Base-by-base conservation (phyloP, 2,329 filamentous ascomycete genomes). In the Aureobasidium sp. region DNA sequence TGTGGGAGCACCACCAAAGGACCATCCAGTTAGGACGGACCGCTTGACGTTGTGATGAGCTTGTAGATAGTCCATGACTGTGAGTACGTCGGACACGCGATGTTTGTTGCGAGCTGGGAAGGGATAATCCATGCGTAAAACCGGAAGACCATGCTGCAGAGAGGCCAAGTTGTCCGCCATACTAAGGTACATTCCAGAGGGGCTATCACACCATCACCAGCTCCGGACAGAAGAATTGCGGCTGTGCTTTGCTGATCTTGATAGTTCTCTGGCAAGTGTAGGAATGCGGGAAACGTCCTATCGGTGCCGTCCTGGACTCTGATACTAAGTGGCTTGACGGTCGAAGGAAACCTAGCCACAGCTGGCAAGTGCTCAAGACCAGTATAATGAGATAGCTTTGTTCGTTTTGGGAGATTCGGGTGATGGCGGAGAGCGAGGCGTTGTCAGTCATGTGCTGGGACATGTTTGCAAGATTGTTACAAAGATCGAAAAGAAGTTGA, bases 11-110 rank as follows among this genome's bases (percentile, higher is more conserved):
- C 75, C 73, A 22, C 76, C 75, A 57, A 78, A 77, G 12, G 72
- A 75, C 76, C 75, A 78, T 49, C 76, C 76, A 1, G 77, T 69
- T 15, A 78, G 62, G 6, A 77, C 75, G 65, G 77, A 76, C 27
- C 65, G 68, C n/a, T 62, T 63, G 1, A 74, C 67, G 0, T 64
- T 67, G 63, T 70, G 73, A 29, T 67, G 62, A 15, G 69, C 63
- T 15, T 70, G 52, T 9, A 77, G 68, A 56, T 73, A 74, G 33
- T 71, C 64, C 70, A 78, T 73, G 5, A 70, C 71, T 11, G 75
- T 71, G 9, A 67, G 52, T 0, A 75, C 70, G 62, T 78, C 76
- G 8, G 67, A 62, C 3, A 71, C 67, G 66, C 76, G 78, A 61
- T 71, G 71, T 8, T 67, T 65, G 37, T 68, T 74, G 14, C 68